Base-by-base conservation (phyloP, 768 basidiomycete species). In the Russula earlei region DNA sequence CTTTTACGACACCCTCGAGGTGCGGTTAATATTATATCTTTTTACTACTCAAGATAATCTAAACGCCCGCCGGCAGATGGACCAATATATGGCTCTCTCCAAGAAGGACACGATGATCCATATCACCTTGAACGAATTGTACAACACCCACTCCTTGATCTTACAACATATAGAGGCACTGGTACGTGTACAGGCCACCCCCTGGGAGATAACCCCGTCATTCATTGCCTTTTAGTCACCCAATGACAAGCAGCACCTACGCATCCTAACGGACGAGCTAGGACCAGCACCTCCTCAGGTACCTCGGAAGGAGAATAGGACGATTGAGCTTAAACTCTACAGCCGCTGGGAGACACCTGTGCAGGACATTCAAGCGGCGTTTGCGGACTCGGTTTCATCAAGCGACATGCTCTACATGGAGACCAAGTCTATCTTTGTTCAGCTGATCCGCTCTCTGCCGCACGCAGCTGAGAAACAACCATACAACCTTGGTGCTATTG, bases 351-450 rank as follows among this genome's bases (percentile, higher is more conserved):
- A 99, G 74, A 97, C 93, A 9, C 95, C 96, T 1, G 91, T 99
- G 44, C 96, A 98, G 64, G 96, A 99, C 67, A 85, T 98, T 44
- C 91, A 95, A 61, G 94, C 87, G 42, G 91, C 95, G 1, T 80
- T 99, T 55, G 93, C 98, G 85, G 93, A 94, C 70, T 90, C 91
- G 24, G 87, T 99, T 27, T 97, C 96, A 22, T 92, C 93, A 43
- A 88, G 88, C 67, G 96, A 99, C 72, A 95, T 99, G 83, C 82
- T 98, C 29, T 99, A 98, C 75, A 97, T 98, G 93, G 96, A 99
- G 69, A 90, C 96, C 54, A 99, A 99, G 74, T 97, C 95, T 7
- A 98, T 98, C 67, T 93, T 99, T 63, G 96, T 98, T 31, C 93
- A 97, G 68, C 82, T 98, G 51, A 84, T 99, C 54, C 93, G 96